These are phyloP conservation scores for Aspergillus carbonarius DNA, from an alignment of 2,329 filamentous ascomycete genomes.

Conservation along the genomic window DNA sequence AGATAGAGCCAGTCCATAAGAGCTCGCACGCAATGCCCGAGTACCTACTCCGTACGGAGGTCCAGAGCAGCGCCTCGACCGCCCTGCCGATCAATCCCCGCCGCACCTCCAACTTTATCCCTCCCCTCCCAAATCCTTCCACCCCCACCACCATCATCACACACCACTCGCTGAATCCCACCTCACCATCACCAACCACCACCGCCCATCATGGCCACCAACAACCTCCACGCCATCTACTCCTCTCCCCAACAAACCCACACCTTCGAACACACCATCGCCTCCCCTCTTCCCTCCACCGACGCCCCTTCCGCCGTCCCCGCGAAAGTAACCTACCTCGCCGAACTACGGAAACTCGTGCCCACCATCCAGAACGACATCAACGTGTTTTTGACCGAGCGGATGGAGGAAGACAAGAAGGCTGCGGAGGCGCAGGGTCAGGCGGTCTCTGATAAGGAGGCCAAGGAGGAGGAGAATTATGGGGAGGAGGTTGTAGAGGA, in stretches of 20 bases:
- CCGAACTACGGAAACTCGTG: constrained; percentile 50
- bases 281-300: constrained; percentile 26
- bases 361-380: constrained; percentile 56
- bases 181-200: constrained; percentile 5
- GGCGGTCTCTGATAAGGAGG: constrained; percentile 38
- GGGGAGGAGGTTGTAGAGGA: constrained; percentile 76
- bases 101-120: too few species aligned
- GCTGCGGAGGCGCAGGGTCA: constrained; percentile 34
- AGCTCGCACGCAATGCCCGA: too few species aligned
- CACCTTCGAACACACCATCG: constrained; percentile 35
- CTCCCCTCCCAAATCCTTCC: not conserved
- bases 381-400: constrained; percentile 60
- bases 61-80: too few species aligned
- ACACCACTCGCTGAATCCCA: not conserved
- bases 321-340: constrained; percentile 56
- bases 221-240: constrained; percentile 27
- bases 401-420: constrained; percentile 62
- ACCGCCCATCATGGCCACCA: not conserved
- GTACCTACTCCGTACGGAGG: too few species aligned
- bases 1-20: too few species aligned
- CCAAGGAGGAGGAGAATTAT: constrained; percentile 63
- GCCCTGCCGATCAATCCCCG: too few species aligned
- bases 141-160: not conserved
- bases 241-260: constrained; percentile 29
- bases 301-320: constrained; percentile 22